Percentiles rank a stretch among this genome's conserved stretches.
Evolutionary conservation across 345 rosid species (phyloP).

Genomic region (Linum trigynum): DNA sequence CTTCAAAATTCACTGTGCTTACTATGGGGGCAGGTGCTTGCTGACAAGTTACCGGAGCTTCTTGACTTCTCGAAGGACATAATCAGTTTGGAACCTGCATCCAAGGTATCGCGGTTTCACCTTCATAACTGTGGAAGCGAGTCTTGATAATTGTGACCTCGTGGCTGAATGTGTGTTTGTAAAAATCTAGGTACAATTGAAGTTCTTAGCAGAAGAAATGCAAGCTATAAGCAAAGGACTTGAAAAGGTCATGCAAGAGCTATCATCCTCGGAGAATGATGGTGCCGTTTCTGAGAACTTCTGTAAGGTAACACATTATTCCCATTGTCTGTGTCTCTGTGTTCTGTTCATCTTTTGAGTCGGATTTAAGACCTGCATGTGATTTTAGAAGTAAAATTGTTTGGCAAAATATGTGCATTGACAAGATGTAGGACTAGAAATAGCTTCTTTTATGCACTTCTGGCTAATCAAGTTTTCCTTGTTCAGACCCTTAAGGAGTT

Average conservation of each 20-base stretch:
- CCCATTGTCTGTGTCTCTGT: neutral
- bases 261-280: constrained; percentile 73
- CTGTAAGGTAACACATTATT: constrained; percentile 34
- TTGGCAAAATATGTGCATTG: too few species aligned
- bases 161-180: constrained; percentile 16
- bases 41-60: constrained; percentile 75
- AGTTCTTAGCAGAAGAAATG: constrained; percentile 95
- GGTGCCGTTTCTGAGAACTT: constrained; percentile 68
- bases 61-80: constrained; percentile 68
- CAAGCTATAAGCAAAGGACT: constrained; percentile 94
- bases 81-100: constrained; percentile 54
- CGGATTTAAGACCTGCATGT: too few species aligned
- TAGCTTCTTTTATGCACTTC: constrained; percentile 7
- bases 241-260: constrained; percentile 82
- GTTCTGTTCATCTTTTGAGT: neutral
- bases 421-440: neutral
- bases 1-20: constrained; percentile 13
- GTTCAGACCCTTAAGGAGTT: constrained; percentile 63
- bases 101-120: constrained; percentile 43
- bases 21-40: constrained; percentile 55
- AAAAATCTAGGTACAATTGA: constrained; percentile 65
- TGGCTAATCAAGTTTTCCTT: constrained; percentile 1
- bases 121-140: neutral
- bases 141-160: neutral
- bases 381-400: too few species aligned